Base-by-base conservation (phyloP, 2,329 filamentous ascomycete species). In the Colletotrichum shisoi region DNA sequence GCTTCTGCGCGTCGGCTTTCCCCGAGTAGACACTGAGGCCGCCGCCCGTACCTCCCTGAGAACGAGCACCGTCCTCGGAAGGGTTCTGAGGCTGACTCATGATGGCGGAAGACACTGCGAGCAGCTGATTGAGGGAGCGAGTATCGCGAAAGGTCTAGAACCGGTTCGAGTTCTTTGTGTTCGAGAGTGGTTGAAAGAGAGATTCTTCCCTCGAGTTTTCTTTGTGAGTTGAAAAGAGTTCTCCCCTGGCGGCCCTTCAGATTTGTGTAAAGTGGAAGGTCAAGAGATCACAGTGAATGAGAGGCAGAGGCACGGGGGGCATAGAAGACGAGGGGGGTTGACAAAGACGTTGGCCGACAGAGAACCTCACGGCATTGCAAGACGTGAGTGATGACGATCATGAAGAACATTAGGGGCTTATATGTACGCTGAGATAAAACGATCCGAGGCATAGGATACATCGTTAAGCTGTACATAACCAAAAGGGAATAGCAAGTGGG, bases 11-110 rank as follows among this genome's bases (percentile, higher is more conserved):
- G 11, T 52, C 17, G 27, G 27, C 27, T 19, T 1, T 15, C 48
- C 1, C 13, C 12, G 9, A 12, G 24, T 4, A 2, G 31, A 8
- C 2, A 31, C 15, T n/a, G 4, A 6, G 2, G 4, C 31, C 24
- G 27, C 3, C 15, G 27, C 3, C 15, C 17, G 12, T n/a, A n/a
- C 4, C 11, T 3, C 24, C 3, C 48, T 51, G 48, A 17, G 4
- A 4, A 13, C 34, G 1, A 2, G 2, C 5, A 15, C 3, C 12
- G 3, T 2, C 4, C 15, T n/a, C 17, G 8, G 3, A 9, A 9
- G 17, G 3, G 31, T 11, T 6, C 24, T 49, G 46, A 13, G 21
- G 46, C 21, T 24, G 27, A 6, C 46, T 49, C 46, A 31, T 31
- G 24, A 27, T 49, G 46, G 2, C 21, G 27, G 21, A 17, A 15